Evolutionary conservation across 2,329 filamentous ascomycete genomes (phyloP), one percentile per base, ranked within the genome.

Genomic region (Verticillium nonalfalfae): DNA sequence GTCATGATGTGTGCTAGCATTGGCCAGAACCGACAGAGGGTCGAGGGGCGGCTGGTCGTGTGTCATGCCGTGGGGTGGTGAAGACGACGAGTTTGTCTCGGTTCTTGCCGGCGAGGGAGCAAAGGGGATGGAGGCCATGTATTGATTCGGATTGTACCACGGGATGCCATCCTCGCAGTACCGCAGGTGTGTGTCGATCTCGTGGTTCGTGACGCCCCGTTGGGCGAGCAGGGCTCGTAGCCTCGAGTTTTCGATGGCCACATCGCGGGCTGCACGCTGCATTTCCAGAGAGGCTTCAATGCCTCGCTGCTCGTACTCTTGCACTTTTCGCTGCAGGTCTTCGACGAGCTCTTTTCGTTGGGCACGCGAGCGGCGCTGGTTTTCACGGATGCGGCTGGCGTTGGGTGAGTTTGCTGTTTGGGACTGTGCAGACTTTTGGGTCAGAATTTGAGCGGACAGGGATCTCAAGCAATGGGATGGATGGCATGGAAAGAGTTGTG

Each of bases 351-450:
- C 81, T 62, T 78, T 79, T 36, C 76, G 78, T 40, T 82, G 80
- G 34, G 78, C 80, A 39, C 83, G 77, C 15, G 78, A 82, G 39
- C 79, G 79, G 56, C 81, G 79, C 71, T 85, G 82, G 68, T 82
- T 84, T 64, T 83, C 77, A 65, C 81, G 77, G 65, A 78, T 78
- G 61, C 76, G 76, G 39, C 64, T 66, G 14, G 68, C 67, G 56
- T 67, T 66, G 31, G 54, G 54, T 5, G 31, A 34, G 21, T 11
- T 56, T 34, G 34, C 45, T 50, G 45, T 50, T 50, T 50, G 45
- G n/a, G 45, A 50, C 45, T 50, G 45, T n/a, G 45, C 45, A 50
- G 45, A 50, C 45, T 50, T 50, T 50, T 50, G 45, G 45, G 45
- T 50, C 45, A 50, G 45, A 50, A 10, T 50, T 50, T 50, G 45